Evolutionary conservation across 768 basidiomycete species (phyloP), one percentile per base, ranked within the genome.

Genomic region (Suillus fuscotomentosus): DNA sequence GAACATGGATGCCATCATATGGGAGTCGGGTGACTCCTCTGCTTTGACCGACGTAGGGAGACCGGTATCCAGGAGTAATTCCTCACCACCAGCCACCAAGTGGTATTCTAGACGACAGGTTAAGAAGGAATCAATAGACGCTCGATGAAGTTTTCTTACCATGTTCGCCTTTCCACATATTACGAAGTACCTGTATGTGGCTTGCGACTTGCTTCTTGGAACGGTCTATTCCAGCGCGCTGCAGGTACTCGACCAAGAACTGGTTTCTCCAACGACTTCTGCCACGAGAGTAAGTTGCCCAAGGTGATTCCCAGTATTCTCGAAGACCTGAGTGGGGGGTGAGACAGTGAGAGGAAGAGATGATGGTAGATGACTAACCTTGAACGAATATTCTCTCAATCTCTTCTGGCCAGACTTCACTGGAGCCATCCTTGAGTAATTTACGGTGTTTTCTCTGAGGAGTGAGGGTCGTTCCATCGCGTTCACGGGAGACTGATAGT

Each of bases 191-290:
- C 72, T 94, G 92, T 60, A 94, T 90, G 70, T 94, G 92, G 75
- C 89, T 91, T n/a, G 92, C 92, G 67, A 94, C 92, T 75, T 94
- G 92, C 75, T 94, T 93, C 82, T 93, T 93, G 53, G 90, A 83
- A 48, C 92, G 87, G 34, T 82, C 82, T 72, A 94, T 84, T 62
- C 88, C 89, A 43, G 82, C 79, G 67, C 86, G 87, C 62, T 87
- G 82, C 65, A 94, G 85, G 70, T 90, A 89, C 67, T 92, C 90
- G 72, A 93, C 91, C 66, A 94, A 85, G 73, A 89, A 94, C 77
- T 92, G 91, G 77, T 93, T 93, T 60, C 91, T 85, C 89, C 89
- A 91, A 63, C 90, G 80, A 68, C 87, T 89, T 70, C 91, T 87
- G 39, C 91, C 91, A 24, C 89, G 87, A 38, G 89, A 89, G 73